These are phyloP conservation scores for Pseudomonodictys pantanalensis DNA, from an alignment of 495 filamentous ascomycete genomes.

Conservation along the genomic window DNA sequence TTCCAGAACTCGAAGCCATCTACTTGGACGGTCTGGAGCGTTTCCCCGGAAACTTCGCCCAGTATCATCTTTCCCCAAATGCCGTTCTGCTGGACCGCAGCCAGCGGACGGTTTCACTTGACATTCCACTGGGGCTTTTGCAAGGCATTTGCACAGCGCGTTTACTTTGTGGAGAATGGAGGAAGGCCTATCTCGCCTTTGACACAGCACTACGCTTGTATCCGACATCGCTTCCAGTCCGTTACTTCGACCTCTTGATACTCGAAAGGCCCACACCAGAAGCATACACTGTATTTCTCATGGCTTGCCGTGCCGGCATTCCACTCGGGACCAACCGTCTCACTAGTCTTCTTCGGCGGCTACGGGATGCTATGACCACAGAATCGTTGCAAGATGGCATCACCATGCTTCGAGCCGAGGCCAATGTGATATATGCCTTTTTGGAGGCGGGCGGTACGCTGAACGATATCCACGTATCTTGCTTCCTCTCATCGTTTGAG, in stretches of 20 bases:
- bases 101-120: constrained; percentile 31
- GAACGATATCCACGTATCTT: constrained; percentile 32
- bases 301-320: constrained; percentile 47
- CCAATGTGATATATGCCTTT: constrained; percentile 41
- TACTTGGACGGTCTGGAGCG: constrained; percentile 44
- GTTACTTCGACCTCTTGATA: constrained; percentile 48
- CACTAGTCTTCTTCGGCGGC: constrained; percentile 11
- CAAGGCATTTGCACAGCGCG: constrained; percentile 52
- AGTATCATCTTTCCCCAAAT: constrained; percentile 44
- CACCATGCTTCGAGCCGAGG: constrained; percentile 31
- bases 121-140: constrained; percentile 43
- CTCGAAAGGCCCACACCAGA: constrained; percentile 46
- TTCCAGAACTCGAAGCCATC: constrained; percentile 43
- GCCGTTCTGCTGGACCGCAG: constrained; percentile 40
- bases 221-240: constrained; percentile 40
- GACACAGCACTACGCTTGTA: constrained; percentile 49
- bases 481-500: constrained; percentile 31
- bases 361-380: not conserved
- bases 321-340: constrained; percentile 30
- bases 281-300: constrained; percentile 46
- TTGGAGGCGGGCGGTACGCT: constrained; percentile 41
- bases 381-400: constrained; percentile 5
- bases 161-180: constrained; percentile 45
- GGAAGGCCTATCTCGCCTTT: constrained; percentile 48
- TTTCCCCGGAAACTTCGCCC: constrained; percentile 42